phyloP scores from a whole-genome alignment of 1,284 basidiomycete genomes.

The Coniferiporia sulphurascens region DNA sequence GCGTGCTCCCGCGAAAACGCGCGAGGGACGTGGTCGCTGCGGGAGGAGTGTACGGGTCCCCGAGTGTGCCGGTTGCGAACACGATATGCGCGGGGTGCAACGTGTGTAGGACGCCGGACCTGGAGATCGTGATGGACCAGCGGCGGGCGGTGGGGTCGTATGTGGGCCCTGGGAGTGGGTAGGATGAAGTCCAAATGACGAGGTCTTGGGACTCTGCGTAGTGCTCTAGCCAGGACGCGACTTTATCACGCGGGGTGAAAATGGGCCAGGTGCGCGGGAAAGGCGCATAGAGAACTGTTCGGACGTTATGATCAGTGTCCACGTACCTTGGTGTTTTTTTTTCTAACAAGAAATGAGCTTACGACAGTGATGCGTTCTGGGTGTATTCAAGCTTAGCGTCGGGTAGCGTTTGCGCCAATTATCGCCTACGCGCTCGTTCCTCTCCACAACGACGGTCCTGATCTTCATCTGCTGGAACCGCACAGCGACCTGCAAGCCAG shows the following conservation, averaged over 20 bases:
- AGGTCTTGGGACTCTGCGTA: constrained; percentile 35
- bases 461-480: constrained; percentile 49
- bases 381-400: constrained; percentile 44
- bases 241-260: constrained; percentile 34
- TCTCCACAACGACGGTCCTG: constrained; percentile 44
- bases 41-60: constrained; percentile 30
- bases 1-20: constrained; percentile 28
- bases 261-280: constrained; percentile 35
- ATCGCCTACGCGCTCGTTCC: constrained; percentile 43
- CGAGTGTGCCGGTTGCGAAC: constrained; percentile 34
- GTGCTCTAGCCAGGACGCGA: constrained; percentile 36
- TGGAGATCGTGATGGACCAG: constrained; percentile 31
- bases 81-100: constrained; percentile 35
- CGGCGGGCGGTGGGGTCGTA: constrained; percentile 27
- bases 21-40: constrained; percentile 26
- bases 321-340: not conserved
- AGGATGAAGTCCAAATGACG: constrained; percentile 31
- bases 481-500: constrained; percentile 48
- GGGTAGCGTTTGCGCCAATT: constrained; percentile 52
- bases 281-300: constrained; percentile 37
- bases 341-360: constrained; percentile 14
- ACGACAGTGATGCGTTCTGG: constrained; percentile 33
- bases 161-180: constrained; percentile 24
- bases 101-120: constrained; percentile 24
- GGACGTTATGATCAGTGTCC: not conserved